phyloP scores from a whole-genome alignment of 2,329 filamentous ascomycete genomes.

The Apiospora rasikravindrae region DNA sequence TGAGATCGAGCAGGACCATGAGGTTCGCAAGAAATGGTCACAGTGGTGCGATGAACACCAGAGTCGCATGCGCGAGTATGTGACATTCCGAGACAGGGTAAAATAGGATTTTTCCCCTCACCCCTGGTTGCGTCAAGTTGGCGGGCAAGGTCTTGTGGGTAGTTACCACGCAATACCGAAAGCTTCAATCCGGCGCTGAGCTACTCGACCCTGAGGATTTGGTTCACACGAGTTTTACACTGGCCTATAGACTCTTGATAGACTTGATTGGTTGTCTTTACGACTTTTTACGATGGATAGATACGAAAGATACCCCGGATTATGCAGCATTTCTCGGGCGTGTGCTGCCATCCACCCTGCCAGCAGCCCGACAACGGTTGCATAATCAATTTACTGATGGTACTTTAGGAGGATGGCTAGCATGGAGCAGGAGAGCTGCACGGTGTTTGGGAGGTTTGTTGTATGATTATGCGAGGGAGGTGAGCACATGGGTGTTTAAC shows the following conservation, averaged over 20 bases:
- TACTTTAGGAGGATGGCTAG: neutral
- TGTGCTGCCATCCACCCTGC: neutral
- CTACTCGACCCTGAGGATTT: neutral
- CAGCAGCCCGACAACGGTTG: neutral
- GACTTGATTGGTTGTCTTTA: slow-evolving; percentile 10
- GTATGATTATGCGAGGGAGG: neutral
- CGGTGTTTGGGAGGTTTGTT: slow-evolving; percentile 13
- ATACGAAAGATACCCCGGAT: slow-evolving; percentile 8
- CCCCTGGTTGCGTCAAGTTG: slow-evolving; percentile 5
- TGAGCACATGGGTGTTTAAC: neutral
- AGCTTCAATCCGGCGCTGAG: slow-evolving; percentile 15
- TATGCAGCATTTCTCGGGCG: slow-evolving; percentile 5
- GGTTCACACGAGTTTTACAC: neutral
- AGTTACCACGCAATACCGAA: slow-evolving; percentile 1
- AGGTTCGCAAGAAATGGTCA: slow-evolving; percentile 65
- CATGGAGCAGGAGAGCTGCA: neutral
- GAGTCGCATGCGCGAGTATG: slow-evolving; percentile 62
- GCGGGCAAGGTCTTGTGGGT: slow-evolving; percentile 17
- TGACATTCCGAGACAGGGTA: slow-evolving; percentile 51
- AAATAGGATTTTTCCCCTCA: slow-evolving; percentile 33
- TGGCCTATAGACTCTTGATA: slow-evolving; percentile 2
- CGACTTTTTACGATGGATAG: slow-evolving; percentile 15
- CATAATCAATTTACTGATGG: neutral
- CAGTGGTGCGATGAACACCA: slow-evolving; percentile 65
- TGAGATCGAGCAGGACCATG: slow-evolving; percentile 68